Base-by-base conservation (phyloP, 2,329 filamentous ascomycete species). In the Sporothrix brasiliensis region DNA sequence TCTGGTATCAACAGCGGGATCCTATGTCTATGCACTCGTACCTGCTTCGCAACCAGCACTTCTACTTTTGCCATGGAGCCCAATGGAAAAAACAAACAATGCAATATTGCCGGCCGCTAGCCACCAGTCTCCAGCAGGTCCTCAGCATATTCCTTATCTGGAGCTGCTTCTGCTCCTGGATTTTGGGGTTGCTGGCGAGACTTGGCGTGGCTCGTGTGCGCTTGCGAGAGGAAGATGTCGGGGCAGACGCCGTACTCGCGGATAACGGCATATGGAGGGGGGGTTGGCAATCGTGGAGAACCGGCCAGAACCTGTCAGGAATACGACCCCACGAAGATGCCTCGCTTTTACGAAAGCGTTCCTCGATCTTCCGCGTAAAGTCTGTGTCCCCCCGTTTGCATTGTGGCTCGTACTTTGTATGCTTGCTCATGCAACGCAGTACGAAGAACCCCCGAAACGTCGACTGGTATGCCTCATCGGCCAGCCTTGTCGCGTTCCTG, bases 301-400 rank as follows among this genome's bases (percentile, higher is more conserved):
- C 39, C 58, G 56, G 58, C 13, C 34, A 61, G 58, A 21, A 27
- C 1, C 9, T 47, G 58, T 19, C n/a, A 27, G 21, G 21, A 63
- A 47, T 63, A 47, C 39, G 39, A 63, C 39, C 58, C 58, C 58
- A 63, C 58, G 58, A 61, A 41, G 34, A 63, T 63, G 41, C 47
- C 13, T 63, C 58, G 58, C 58, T 47, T 47, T 5, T 47, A 21
- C n/a, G 13, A 47, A 47, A 27, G 58, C 58, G 39, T 63, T 63
- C 39, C 58, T 63, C 58, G 39, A 63, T 63, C 58, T 63, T 63
- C 39, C 58, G 58, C 58, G 56, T 61, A 63, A 14, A 44, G 39
- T 47, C 58, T 44, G n/a, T 63, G 11, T 21, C 41, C 14, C 34
- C 34, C 41, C 14, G 1, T 13, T 44, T 44, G 41, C 14, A 16